phyloP scores from a whole-genome alignment of 139 green algal species.

The Tetraselmis striata region DNA sequence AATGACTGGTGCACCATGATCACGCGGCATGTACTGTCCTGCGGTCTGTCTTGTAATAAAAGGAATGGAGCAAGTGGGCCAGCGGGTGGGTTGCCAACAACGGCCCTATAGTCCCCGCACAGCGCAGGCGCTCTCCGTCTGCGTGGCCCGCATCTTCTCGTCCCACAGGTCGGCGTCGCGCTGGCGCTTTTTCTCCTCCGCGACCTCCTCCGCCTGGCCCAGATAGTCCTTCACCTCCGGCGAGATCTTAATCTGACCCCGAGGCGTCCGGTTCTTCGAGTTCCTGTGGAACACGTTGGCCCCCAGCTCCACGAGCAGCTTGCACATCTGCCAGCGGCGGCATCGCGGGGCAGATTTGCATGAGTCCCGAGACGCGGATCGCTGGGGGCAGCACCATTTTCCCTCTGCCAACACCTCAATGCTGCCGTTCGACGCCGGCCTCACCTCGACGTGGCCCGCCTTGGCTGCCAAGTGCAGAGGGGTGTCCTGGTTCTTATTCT shows the following conservation, averaged over 20 bases:
- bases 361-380: no score
- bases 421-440: no score
- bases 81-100: no score
- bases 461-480: constrained; percentile 46
- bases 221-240: constrained; percentile 21
- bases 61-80: no score
- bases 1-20: no score
- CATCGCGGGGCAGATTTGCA: no score
- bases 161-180: constrained; percentile 41
- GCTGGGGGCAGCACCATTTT: no score
- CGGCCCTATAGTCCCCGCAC: no score
- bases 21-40: no score
- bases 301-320: constrained; percentile 35
- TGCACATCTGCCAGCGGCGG: constrained; percentile 32
- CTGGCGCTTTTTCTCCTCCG: constrained; percentile 26
- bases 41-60: no score
- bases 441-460: constrained; percentile 32
- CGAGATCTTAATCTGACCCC: constrained; percentile 15
- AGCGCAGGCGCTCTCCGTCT: constrained; percentile 51
- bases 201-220: constrained; percentile 33
- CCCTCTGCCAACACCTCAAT: no score
- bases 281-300: constrained; percentile 48
- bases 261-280: constrained; percentile 51
- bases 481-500: constrained; percentile 34
- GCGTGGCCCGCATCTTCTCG: constrained; percentile 52